These are phyloP conservation scores for Trichaptum fuscoviolaceum DNA, from an alignment of 768 basidiomycete species.

Conservation along the genomic window DNA sequence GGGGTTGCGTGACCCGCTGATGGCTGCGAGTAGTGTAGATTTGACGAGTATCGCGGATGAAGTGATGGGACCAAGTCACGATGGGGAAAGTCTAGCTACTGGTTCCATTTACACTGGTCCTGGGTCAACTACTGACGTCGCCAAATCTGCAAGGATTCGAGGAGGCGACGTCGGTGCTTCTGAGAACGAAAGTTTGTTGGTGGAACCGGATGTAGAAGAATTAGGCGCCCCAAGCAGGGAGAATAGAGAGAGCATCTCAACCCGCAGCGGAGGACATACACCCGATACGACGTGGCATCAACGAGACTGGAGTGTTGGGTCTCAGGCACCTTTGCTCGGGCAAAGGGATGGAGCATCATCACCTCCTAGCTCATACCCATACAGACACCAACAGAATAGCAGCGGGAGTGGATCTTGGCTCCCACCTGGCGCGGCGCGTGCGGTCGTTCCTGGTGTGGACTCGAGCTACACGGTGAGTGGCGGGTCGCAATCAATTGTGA, in stretches of 20 bases:
- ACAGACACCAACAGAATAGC: not conserved
- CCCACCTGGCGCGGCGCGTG: not conserved
- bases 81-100: not conserved
- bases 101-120: not conserved
- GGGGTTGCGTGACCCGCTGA: slow-evolving; percentile 7
- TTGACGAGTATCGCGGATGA: slow-evolving; percentile 7
- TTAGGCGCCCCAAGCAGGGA: not conserved
- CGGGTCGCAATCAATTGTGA: not conserved
- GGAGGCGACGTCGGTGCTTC: not conserved
- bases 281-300: not conserved
- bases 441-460: not conserved
- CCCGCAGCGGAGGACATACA: not conserved
- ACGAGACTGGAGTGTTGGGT: not conserved
- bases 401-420: not conserved
- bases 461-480: not conserved
- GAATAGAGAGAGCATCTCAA: not conserved
- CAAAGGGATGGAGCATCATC: not conserved
- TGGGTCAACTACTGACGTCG: not conserved
- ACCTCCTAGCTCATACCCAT: not conserved
- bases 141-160: not conserved
- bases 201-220: not conserved
- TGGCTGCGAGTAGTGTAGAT: slow-evolving; percentile 7
- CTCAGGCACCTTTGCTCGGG: not conserved
- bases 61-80: slow-evolving; percentile 6
- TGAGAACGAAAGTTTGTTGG: not conserved